Evolutionary conservation across 2,329 filamentous ascomycete genomes (phyloP).

Genomic region (Aspergillus sclerotialis): DNA sequence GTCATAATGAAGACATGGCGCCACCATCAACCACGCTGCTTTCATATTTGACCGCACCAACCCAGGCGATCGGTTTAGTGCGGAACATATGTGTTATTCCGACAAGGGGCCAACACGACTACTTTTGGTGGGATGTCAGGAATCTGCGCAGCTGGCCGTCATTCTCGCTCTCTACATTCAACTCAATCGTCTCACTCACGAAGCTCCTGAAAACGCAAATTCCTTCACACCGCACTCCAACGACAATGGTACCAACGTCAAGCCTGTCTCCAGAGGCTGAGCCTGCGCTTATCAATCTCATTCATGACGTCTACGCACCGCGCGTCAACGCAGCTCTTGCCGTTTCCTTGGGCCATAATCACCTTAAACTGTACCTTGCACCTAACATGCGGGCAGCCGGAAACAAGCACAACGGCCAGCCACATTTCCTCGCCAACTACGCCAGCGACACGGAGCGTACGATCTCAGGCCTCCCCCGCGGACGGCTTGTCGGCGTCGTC

Average conservation of each 20-base stretch:
- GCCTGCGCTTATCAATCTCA: slow-evolving; percentile 65
- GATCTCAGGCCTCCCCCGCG: slow-evolving; percentile 43
- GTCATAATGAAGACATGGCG: slow-evolving; percentile 20
- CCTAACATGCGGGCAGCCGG: slow-evolving; percentile 29
- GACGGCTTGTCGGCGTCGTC: slow-evolving; percentile 74
- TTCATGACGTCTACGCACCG: slow-evolving; percentile 70
- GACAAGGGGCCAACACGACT: slow-evolving; percentile 61
- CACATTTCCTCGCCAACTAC: slow-evolving; percentile 49
- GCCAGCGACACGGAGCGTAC: slow-evolving; percentile 44
- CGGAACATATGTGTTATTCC: slow-evolving; percentile 65
- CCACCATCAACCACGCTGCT: slow-evolving; percentile 59
- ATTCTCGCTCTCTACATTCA: slow-evolving; percentile 68
- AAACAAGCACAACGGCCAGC: slow-evolving; percentile 37
- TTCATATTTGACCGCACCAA: slow-evolving; percentile 69
- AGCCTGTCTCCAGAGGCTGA: slow-evolving; percentile 72
- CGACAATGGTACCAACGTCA: slow-evolving; percentile 28
- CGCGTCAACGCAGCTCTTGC: slow-evolving; percentile 81
- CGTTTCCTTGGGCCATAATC: slow-evolving; percentile 63
- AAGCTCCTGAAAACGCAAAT: slow-evolving; percentile 66
- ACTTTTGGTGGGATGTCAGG: slow-evolving; percentile 96
- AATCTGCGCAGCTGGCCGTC: slow-evolving; percentile 76
- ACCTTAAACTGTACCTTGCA: slow-evolving; percentile 40
- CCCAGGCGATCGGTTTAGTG: slow-evolving; percentile 76
- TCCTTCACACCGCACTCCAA: slow-evolving; percentile 32
- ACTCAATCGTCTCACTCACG: slow-evolving; percentile 64